These are phyloP conservation scores for Annona squamosa DNA, from an alignment of 164 flowering plant species.

Conservation along the genomic window DNA sequence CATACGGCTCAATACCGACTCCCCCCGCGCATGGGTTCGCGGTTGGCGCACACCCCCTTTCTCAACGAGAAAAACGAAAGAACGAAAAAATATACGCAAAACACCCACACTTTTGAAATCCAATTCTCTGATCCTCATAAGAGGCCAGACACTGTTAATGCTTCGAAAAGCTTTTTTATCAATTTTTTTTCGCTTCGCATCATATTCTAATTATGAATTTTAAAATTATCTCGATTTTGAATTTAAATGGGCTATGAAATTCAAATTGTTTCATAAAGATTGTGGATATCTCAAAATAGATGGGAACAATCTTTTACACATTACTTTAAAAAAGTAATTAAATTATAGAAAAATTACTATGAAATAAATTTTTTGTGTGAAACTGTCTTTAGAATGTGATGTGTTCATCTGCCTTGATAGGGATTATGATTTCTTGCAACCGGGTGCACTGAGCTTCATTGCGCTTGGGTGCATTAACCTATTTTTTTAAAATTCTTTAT, in stretches of 20 bases:
- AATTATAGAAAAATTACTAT: too few species aligned
- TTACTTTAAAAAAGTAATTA: background rate
- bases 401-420: too few species aligned
- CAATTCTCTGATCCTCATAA: background rate
- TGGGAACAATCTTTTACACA: background rate
- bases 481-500: too few species aligned
- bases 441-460: too few species aligned
- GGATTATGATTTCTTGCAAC: too few species aligned
- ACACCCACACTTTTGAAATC: background rate
- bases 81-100: background rate
- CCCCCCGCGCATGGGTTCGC: background rate
- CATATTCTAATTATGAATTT: background rate
- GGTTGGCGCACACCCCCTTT: background rate
- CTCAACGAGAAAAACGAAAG: background rate
- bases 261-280: background rate
- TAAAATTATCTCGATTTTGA: background rate
- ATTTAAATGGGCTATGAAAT: background rate
- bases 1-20: constrained; percentile 13
- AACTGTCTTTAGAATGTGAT: too few species aligned
- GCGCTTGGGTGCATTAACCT: too few species aligned
- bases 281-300: background rate
- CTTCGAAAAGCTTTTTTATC: background rate
- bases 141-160: background rate
- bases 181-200: background rate
- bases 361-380: too few species aligned